These are phyloP conservation scores for Phenoliferia sp. DNA, from an alignment of 1,284 basidiomycete species.

Conservation along the genomic window DNA sequence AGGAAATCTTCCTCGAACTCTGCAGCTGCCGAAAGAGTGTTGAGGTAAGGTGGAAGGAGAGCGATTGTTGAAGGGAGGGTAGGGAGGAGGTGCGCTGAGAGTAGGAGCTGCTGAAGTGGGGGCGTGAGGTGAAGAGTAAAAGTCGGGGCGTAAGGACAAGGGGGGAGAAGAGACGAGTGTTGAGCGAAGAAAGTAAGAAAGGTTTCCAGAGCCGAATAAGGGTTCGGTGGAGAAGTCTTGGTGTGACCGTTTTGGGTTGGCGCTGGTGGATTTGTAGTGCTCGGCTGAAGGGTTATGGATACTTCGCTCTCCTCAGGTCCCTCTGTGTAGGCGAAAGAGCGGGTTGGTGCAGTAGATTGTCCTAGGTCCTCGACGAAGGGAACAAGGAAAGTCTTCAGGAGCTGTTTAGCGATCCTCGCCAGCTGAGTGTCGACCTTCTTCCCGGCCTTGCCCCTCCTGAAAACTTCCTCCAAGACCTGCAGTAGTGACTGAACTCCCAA, in stretches of 20 bases:
- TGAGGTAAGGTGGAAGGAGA: slow-evolving; percentile 12
- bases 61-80: slow-evolving; percentile 16
- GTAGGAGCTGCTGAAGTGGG: slow-evolving; percentile 22
- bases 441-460: slow-evolving; percentile 1
- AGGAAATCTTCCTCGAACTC: slow-evolving; percentile 22
- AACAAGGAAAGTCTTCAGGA: slow-evolving; percentile 21
- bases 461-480: slow-evolving; percentile 12
- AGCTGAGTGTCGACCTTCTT: slow-evolving; percentile 12
- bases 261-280: not conserved
- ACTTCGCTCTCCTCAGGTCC: not conserved
- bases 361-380: slow-evolving; percentile 24
- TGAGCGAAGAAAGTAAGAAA: slow-evolving; percentile 24
- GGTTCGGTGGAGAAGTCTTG: not conserved
- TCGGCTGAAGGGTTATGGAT: not conserved
- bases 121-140: slow-evolving; percentile 28
- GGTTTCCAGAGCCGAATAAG: slow-evolving; percentile 1
- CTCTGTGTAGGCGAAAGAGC: not conserved
- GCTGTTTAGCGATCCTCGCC: slow-evolving; percentile 18
- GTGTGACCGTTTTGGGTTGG: too few relatives aligned
- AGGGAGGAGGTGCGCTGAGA: slow-evolving; percentile 22
- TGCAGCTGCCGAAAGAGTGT: slow-evolving; percentile 5
- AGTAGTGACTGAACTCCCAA: slow-evolving; percentile 9
- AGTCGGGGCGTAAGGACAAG: slow-evolving; percentile 15
- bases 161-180: slow-evolving; percentile 23
- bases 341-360: not conserved